phyloP scores from a whole-genome alignment of 805 yeast species.

The Priceomyces fermenticarens region DNA sequence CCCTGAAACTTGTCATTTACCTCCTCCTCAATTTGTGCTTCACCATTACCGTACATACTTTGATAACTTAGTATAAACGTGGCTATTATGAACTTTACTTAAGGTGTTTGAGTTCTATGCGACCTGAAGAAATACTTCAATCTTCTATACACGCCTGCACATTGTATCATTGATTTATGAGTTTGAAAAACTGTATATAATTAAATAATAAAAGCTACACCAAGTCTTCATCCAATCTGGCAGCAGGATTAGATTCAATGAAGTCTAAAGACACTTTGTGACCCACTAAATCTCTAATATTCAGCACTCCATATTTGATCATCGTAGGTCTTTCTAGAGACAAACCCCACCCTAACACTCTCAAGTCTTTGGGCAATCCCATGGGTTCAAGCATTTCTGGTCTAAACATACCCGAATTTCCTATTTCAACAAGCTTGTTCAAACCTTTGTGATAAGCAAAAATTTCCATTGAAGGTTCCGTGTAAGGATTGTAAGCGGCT shows the following conservation, averaged over 20 bases:
- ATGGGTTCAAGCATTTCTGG: conserved; percentile 98
- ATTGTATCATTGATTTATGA: neutral
- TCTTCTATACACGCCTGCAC: neutral
- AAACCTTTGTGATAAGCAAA: conserved; percentile 95
- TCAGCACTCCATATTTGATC: conserved; percentile 95
- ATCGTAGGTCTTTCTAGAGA: conserved; percentile 98
- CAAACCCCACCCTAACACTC: conserved; percentile 97
- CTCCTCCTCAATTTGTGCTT: conserved; percentile 1
- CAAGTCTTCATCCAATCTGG: conserved; percentile 73
- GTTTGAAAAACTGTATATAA: neutral
- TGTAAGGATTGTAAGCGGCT: conserved; percentile 98
- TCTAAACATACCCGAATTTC: conserved; percentile 99
- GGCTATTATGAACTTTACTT: too few species aligned
- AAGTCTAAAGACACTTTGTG: conserved; percentile 95
- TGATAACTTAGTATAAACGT: too few species aligned
- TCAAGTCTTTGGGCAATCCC: conserved; percentile 93
- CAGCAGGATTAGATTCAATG: conserved; percentile 95
- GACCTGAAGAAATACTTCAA: neutral
- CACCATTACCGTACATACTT: too few species aligned
- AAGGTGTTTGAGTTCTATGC: neutral
- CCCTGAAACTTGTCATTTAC: conserved; percentile 4
- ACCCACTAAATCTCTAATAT: conserved; percentile 94
- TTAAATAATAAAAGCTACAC: conserved; percentile 14
- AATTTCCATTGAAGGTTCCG: conserved; percentile 98
- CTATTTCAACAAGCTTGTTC: conserved; percentile 97